Base-by-base conservation (phyloP, 192 early-diverging fungal genomes). In the Linnemannia hyalina region DNA sequence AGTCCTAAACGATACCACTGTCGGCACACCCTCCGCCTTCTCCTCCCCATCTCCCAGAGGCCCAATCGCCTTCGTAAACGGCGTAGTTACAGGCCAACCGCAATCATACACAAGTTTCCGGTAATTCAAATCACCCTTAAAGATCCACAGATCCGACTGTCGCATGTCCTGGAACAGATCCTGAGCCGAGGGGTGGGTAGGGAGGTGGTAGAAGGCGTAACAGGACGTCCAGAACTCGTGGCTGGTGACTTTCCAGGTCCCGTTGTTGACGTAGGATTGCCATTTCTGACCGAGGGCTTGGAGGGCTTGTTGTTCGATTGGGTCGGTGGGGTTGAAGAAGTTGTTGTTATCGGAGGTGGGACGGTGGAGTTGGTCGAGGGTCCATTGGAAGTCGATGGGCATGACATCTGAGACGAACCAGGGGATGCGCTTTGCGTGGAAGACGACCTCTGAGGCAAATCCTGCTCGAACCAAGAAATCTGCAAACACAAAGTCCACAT, bases 401-500 rank as follows among this genome's bases (percentile, higher is more conserved):
- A 96, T 96, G n/a, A 96, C 95, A 82, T 99, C 98, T 0, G 96
- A 97, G 36, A 99, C 98, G 78, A 98, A 99, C 98, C 98, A 99
- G 35, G 98, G 98, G 73, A 97, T 93, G 22, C 89, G 83, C 84
- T 99, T 99, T 75, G 92, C 89, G 81, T 99, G 96, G 83, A 99
- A 97, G 29, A 95, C 91, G 20, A 99, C 87, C 38, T 90, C 83
- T 10, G 76, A 82, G 0, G 96, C 97, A 40, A 92, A 88, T 20
- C 93, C 92, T 1, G 93, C 87, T 32, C 92, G 90, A 49, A 97
- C 88, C 38, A 99, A 91, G 89, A 92, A 97, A 74, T 98, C 94
- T 18, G 97, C 97, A 76, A 99, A 91, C 13, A 96, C 88, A 63
- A 99, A 88, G 82, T 99, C 98, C 23, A 94, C 94, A 68, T 93